Evolutionary conservation across 768 basidiomycete species (phyloP).

Genomic region (Tephrocybe rancida): DNA sequence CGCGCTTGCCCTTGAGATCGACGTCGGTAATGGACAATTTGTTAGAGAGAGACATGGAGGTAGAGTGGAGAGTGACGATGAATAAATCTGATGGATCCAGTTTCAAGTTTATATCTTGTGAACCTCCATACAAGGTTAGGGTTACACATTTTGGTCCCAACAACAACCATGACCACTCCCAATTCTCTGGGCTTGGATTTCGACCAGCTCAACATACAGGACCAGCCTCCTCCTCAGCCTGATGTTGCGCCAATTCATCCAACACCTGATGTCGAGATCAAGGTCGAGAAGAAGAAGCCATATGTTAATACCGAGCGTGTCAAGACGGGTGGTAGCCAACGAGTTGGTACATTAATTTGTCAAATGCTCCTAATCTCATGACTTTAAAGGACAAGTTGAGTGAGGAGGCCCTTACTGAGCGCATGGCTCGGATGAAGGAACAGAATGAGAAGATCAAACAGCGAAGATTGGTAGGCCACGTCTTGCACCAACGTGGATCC

Average conservation of each 20-base stretch:
- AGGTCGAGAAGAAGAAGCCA: constrained; percentile 61
- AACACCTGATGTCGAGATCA: constrained; percentile 22
- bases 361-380: constrained; percentile 10
- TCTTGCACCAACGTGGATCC: not conserved
- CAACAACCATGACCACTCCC: constrained; percentile 40
- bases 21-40: constrained; percentile 94
- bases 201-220: constrained; percentile 45
- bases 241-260: not conserved
- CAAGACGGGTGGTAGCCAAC: constrained; percentile 76
- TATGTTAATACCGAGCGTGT: constrained; percentile 86
- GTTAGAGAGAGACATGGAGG: constrained; percentile 89
- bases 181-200: constrained; percentile 79
- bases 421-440: constrained; percentile 63
- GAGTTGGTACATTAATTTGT: constrained; percentile 45
- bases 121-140: constrained; percentile 28
- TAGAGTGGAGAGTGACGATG: constrained; percentile 19
- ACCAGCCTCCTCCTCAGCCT: constrained; percentile 17
- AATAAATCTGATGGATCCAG: constrained; percentile 8
- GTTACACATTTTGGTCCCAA: constrained; percentile 20
- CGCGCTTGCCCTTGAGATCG: constrained; percentile 83
- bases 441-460: constrained; percentile 72
- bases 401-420: constrained; percentile 58
- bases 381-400: constrained; percentile 35
- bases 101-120: constrained; percentile 9
- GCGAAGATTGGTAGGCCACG: constrained; percentile 47